Evolutionary conservation across 805 yeast species (phyloP).

Genomic region (Clavispora fructus): DNA sequence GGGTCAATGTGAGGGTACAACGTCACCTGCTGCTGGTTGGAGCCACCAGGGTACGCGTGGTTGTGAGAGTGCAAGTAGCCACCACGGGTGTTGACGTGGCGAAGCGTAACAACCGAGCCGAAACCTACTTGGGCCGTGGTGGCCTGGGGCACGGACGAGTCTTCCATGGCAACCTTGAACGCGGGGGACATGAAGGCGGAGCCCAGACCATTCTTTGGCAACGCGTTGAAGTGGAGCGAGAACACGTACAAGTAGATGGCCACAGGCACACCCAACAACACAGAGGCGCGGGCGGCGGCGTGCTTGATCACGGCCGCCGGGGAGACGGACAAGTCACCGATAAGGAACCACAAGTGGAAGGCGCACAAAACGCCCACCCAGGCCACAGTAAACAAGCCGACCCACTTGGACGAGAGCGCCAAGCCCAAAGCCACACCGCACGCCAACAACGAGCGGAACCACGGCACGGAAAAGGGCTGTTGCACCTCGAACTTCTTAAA

Average conservation of each 20-base stretch:
- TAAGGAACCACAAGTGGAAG: conserved; percentile 61
- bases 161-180: conserved; percentile 59
- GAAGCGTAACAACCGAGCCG: conserved; percentile 60
- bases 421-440: conserved; percentile 69
- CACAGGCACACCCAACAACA: conserved; percentile 56
- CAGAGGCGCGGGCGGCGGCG: conserved; percentile 44
- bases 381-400: conserved; percentile 72
- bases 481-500: conserved; percentile 62
- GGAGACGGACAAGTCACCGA: conserved; percentile 63
- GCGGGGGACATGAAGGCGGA: conserved; percentile 67
- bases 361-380: conserved; percentile 67
- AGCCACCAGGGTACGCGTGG: conserved; percentile 67
- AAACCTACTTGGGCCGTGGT: conserved; percentile 67
- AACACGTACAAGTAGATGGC: conserved; percentile 54
- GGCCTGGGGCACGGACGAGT: conserved; percentile 53
- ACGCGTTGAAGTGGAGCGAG: conserved; percentile 55
- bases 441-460: conserved; percentile 58
- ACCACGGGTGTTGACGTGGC: conserved; percentile 67
- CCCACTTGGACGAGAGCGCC: conserved; percentile 77
- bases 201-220: conserved; percentile 64
- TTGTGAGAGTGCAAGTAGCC: conserved; percentile 83
- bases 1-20: conserved; percentile 73
- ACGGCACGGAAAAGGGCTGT: conserved; percentile 51
- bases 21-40: conserved; percentile 79
- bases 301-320: conserved; percentile 41